A percentile compares a stretch with the other conserved stretches of the same genome.
phyloP scores from a whole-genome alignment of 495 filamentous ascomycete species.

The Penicillium subrubescens region DNA sequence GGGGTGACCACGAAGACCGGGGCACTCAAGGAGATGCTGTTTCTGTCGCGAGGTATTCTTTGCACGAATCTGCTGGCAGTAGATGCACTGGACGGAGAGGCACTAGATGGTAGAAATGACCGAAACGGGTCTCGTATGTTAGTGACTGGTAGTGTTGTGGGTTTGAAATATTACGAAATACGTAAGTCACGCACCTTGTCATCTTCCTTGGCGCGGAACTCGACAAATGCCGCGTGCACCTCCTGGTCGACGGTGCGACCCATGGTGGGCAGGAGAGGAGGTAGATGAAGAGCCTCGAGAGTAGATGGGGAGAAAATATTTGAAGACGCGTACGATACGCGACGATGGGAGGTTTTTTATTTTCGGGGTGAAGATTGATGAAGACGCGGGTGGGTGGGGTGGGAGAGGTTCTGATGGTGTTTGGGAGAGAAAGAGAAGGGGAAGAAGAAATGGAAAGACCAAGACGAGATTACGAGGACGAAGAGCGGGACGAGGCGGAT shows the following conservation, averaged over 20 bases:
- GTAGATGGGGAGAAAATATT: not conserved
- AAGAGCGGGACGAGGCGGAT: not conserved
- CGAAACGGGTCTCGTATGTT: conserved; percentile 35
- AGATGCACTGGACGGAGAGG: conserved; percentile 61
- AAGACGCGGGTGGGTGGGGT: conserved; percentile 15
- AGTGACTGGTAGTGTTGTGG: conserved; percentile 30
- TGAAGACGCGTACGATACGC: not conserved
- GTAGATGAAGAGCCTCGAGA: conserved; percentile 20
- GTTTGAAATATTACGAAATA: conserved; percentile 54
- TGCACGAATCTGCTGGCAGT: conserved; percentile 59
- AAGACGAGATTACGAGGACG: conserved; percentile 28
- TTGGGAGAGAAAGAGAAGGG: conserved; percentile 13
- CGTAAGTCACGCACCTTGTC: conserved; percentile 57
- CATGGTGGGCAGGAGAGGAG: conserved; percentile 39
- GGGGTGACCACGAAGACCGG: conserved; percentile 50
- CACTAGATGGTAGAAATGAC: conserved; percentile 41
- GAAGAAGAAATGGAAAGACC: conserved; percentile 33
- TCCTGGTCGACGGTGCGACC: conserved; percentile 60
- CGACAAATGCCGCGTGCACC: conserved; percentile 60
- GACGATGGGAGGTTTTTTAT: conserved; percentile 9
- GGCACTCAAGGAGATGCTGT: conserved; percentile 58
- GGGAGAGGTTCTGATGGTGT: not conserved
- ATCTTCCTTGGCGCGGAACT: conserved; percentile 63
- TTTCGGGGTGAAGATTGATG: conserved; percentile 3
- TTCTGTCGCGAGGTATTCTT: conserved; percentile 62